A percentile compares a stretch with the other conserved stretches of the same genome.
Evolutionary conservation across 176 grass and related monocot species (phyloP).

Genomic region (Neostapfia colusana): DNA sequence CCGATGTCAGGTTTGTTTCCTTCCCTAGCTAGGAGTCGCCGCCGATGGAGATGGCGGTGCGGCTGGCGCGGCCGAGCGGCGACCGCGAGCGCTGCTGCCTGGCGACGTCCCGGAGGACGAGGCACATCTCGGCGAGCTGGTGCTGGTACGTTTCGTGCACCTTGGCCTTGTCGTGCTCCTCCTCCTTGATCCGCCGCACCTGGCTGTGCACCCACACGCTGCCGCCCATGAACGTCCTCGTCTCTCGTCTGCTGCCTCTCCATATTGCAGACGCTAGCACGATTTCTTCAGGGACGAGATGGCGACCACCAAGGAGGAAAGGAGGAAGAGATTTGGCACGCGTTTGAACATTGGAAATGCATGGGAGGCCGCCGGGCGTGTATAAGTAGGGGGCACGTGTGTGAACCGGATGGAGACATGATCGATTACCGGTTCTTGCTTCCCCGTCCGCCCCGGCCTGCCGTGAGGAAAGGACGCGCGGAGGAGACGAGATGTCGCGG

Average conservation of each 20-base stretch:
- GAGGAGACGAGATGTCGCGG: neutral
- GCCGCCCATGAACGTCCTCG: neutral
- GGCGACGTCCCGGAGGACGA: conserved; percentile 31
- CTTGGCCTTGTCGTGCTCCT: conserved; percentile 54
- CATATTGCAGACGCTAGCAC: conserved; percentile 29
- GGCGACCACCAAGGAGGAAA: neutral
- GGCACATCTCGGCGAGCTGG: conserved; percentile 41
- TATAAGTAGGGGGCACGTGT: conserved; percentile 38
- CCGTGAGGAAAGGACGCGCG: conserved; percentile 11
- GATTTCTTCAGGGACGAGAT: neutral
- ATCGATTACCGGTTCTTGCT: conserved; percentile 19
- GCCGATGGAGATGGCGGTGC: conserved; percentile 53
- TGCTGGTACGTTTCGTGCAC: conserved; percentile 52
- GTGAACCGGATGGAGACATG: conserved; percentile 2
- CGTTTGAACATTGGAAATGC: neutral
- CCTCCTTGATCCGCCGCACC: conserved; percentile 66
- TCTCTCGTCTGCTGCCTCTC: conserved; percentile 30
- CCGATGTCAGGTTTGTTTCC: neutral
- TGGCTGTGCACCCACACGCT: conserved; percentile 51
- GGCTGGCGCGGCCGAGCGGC: conserved; percentile 48
- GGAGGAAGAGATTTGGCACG: neutral
- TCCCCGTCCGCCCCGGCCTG: neutral
- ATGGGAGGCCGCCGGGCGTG: neutral
- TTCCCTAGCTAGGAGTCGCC: conserved; percentile 31
- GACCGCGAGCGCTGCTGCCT: conserved; percentile 49